phyloP scores from a whole-genome alignment of 2,329 filamentous ascomycete species.

The Diaporthe sp. region DNA sequence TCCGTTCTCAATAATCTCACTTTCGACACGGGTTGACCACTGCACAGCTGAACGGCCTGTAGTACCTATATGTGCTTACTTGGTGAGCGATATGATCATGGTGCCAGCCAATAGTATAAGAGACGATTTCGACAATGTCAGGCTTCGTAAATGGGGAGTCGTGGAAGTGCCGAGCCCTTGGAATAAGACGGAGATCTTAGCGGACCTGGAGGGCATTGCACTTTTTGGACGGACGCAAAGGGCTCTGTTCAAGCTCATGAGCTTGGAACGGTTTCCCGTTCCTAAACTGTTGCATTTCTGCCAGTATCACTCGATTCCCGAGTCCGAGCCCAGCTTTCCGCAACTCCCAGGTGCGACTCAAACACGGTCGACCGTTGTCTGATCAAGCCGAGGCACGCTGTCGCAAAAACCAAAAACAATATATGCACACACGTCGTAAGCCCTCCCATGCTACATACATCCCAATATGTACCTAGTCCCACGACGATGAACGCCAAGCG shows the following conservation, averaged over 20 bases:
- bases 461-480: neutral
- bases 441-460: neutral
- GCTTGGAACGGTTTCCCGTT: neutral
- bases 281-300: neutral
- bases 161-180: neutral
- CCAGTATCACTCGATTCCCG: neutral
- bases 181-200: neutral
- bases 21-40: neutral
- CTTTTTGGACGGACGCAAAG: too few relatives aligned
- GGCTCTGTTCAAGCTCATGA: neutral
- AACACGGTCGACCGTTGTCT: neutral
- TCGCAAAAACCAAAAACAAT: neutral
- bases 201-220: neutral
- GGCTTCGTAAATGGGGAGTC: neutral
- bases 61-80: neutral
- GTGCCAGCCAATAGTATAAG: neutral
- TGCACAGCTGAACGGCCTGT: neutral
- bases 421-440: conserved; percentile 10
- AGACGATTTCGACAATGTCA: neutral
- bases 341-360: neutral
- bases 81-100: neutral
- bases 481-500: neutral
- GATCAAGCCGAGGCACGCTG: neutral
- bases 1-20: neutral
- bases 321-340: neutral